Percentiles rank a stretch among this genome's conserved stretches.
phyloP scores from a whole-genome alignment of 2,329 filamentous ascomycete genomes.

The Lasiodiplodia theobromae region DNA sequence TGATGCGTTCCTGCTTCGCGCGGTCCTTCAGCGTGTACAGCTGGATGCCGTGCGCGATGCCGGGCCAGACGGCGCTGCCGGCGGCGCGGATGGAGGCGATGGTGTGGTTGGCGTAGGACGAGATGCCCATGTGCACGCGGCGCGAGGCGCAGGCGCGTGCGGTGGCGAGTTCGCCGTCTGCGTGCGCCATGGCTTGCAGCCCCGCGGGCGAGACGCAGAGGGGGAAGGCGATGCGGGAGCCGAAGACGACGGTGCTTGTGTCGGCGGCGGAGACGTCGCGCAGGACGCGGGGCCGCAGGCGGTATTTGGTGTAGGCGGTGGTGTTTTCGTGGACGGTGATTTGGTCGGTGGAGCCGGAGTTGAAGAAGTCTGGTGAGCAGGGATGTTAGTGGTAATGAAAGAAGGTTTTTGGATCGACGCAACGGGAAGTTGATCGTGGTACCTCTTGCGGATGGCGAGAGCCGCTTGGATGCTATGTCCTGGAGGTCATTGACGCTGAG shows the following conservation, averaged over 20 bases:
- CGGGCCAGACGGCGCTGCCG: conserved; percentile 45
- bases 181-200: conserved; percentile 54
- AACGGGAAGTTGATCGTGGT: background rate
- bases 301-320: conserved; percentile 41
- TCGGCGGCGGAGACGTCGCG: conserved; percentile 48
- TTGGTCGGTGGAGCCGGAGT: conserved; percentile 38
- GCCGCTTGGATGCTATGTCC: conserved; percentile 33
- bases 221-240: conserved; percentile 40
- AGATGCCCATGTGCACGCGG: conserved; percentile 46
- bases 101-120: conserved; percentile 50
- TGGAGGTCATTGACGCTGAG: conserved; percentile 49
- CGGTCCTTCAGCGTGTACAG: conserved; percentile 53
- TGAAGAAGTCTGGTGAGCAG: conserved; percentile 37
- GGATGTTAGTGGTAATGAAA: background rate
- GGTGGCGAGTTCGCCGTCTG: conserved; percentile 53
- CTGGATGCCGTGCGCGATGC: conserved; percentile 49
- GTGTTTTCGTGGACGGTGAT: conserved; percentile 39
- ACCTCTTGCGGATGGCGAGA: conserved; percentile 32
- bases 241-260: conserved; percentile 45
- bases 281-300: conserved; percentile 46
- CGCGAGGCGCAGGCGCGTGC: conserved; percentile 48
- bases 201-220: conserved; percentile 52
- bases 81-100: conserved; percentile 55
- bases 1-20: conserved; percentile 53
- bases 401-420: too few relatives aligned